Evolutionary conservation across 306 rosid genomes (phyloP).

Genomic region (Sicyos baderoa): DNA sequence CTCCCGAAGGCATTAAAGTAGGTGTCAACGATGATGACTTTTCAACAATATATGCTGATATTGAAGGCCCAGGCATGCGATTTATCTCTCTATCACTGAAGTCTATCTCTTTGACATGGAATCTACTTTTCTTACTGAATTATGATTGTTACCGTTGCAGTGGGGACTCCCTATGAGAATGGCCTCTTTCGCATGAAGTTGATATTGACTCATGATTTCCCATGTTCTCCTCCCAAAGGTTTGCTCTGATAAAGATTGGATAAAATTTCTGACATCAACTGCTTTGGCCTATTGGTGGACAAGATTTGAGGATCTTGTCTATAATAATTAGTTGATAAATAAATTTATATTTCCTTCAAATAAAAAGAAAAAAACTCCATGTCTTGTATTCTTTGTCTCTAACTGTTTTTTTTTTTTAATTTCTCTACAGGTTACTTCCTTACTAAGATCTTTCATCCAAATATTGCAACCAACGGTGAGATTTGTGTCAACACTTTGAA

Average conservation of each 20-base stretch:
- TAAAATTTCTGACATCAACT: not conserved
- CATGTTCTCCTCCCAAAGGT: conserved; percentile 95
- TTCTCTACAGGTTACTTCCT: conserved; percentile 62
- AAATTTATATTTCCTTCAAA: too few species aligned
- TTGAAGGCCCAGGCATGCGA: conserved; percentile 90
- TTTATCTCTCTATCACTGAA: not conserved
- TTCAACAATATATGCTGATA: conserved; percentile 81
- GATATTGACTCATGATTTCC: conserved; percentile 70
- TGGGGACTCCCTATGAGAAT: conserved; percentile 90
- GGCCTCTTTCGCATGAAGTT: conserved; percentile 96
- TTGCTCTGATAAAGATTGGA: conserved; percentile 18
- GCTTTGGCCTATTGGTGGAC: conserved; percentile 1
- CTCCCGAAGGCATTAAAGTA: conserved; percentile 97
- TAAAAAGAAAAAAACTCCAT: too few species aligned
- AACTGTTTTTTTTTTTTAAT: not conserved
- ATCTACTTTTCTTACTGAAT: conserved; percentile 21
- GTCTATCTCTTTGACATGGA: not conserved
- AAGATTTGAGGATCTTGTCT: not conserved
- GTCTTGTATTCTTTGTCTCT: too few species aligned
- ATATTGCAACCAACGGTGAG: conserved; percentile 79
- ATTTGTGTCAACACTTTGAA: conserved; percentile 94
- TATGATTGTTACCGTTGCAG: conserved; percentile 40
- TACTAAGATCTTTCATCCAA: conserved; percentile 92
- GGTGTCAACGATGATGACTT: conserved; percentile 82
- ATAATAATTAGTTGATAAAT: too few species aligned